Percentiles rank a stretch among this genome's conserved stretches.
phyloP scores from a whole-genome alignment of 2,329 filamentous ascomycete species.

The Hawksworthiomyces lignivorus region DNA sequence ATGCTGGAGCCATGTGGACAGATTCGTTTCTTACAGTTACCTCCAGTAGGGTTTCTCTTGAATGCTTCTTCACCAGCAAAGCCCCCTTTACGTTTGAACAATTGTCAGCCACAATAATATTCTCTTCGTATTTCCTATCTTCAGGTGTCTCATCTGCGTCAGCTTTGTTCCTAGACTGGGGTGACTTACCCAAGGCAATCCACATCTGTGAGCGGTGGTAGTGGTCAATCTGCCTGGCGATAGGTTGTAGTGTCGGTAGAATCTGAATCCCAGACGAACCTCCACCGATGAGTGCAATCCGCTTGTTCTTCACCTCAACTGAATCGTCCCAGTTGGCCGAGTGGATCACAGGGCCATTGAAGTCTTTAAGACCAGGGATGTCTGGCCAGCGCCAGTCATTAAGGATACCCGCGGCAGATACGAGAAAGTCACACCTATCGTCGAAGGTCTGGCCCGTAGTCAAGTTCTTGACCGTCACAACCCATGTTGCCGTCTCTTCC shows the following conservation, averaged over 20 bases:
- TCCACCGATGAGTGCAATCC: conserved; percentile 3
- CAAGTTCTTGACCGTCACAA: conserved; percentile 19
- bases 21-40: conserved; percentile 1
- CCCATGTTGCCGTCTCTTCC: conserved; percentile 31
- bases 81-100: too few relatives aligned
- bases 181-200: conserved; percentile 14
- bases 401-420: conserved; percentile 39
- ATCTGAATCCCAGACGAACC: conserved; percentile 3
- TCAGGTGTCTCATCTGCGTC: too few relatives aligned
- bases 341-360: conserved; percentile 10
- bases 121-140: too few relatives aligned
- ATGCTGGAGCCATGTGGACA: too few relatives aligned
- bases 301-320: conserved; percentile 9
- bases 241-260: conserved; percentile 25
- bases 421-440: conserved; percentile 34
- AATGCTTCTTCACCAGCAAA: conserved; percentile 5
- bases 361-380: conserved; percentile 8
- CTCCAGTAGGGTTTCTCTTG: conserved; percentile 1
- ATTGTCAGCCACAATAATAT: too few relatives aligned
- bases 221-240: conserved; percentile 26
- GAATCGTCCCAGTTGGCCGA: conserved; percentile 16
- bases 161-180: too few relatives aligned
- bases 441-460: conserved; percentile 14
- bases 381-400: conserved; percentile 40
- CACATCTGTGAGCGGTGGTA: conserved; percentile 22